Percentiles rank a stretch among this genome's conserved stretches.
Evolutionary conservation across 2,329 filamentous ascomycete genomes (phyloP).

Genomic region (Trichoderma semiorbis): DNA sequence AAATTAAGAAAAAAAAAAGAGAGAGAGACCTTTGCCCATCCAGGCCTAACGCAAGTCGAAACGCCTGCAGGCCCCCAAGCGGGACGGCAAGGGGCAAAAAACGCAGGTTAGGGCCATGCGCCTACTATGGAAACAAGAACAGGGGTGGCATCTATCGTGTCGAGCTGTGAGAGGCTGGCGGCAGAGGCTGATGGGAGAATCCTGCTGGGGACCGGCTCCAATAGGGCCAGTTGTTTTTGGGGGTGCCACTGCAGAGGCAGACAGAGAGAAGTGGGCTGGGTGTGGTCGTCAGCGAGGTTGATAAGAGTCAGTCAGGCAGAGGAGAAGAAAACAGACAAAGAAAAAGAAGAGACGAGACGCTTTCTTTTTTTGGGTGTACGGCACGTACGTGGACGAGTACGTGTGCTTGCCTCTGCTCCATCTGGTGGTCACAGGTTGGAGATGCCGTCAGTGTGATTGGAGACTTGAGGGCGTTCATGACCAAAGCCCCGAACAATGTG

Average conservation of each 20-base stretch:
- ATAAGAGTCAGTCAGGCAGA: neutral
- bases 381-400: neutral
- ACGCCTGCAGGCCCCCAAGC: neutral
- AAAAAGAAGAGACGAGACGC: neutral
- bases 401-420: neutral
- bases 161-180: conserved; percentile 32
- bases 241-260: neutral
- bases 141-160: conserved; percentile 28
- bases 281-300: neutral
- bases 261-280: neutral
- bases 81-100: conserved; percentile 13
- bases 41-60: neutral
- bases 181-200: conserved; percentile 21
- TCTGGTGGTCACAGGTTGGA: neutral
- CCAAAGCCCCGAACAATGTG: neutral
- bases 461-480: neutral
- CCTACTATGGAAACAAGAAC: conserved; percentile 2
- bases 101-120: conserved; percentile 9
- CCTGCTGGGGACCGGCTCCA: conserved; percentile 20
- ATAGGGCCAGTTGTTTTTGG: neutral
- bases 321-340: neutral
- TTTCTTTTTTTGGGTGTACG: neutral
- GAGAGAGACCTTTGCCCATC: neutral
- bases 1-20: no score
- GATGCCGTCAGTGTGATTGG: neutral